Conservation (phyloP, 352 stramenopile species). For the Aphanomyces cochlioides region DNA sequence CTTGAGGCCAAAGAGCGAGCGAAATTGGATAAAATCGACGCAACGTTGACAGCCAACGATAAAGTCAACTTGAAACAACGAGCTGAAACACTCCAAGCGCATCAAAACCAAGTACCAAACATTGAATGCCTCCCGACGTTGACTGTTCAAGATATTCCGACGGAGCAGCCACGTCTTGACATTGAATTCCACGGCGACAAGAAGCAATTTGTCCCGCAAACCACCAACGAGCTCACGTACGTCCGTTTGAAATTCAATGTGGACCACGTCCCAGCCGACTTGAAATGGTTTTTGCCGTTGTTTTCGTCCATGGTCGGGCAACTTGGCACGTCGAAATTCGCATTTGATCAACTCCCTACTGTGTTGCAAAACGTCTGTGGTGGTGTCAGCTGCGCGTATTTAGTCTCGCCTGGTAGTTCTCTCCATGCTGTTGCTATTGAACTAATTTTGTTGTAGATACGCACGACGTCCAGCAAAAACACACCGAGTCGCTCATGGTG, state of each 20-base stretch:
- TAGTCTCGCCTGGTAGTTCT: slow-evolving; percentile 44
- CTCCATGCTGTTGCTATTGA: not conserved
- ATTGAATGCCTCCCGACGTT: slow-evolving; percentile 74
- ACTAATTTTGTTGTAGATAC: slow-evolving; percentile 10
- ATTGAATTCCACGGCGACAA: not conserved
- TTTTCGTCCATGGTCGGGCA: slow-evolving; percentile 69
- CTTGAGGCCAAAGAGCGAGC: slow-evolving; percentile 41
- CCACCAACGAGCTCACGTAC: slow-evolving; percentile 82
- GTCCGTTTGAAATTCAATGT: slow-evolving; percentile 54
- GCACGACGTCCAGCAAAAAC: not conserved
- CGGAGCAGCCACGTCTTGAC: slow-evolving; percentile 6
- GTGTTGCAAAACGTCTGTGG: slow-evolving; percentile 74
- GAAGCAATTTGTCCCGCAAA: slow-evolving; percentile 61
- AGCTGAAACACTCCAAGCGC: slow-evolving; percentile 43
- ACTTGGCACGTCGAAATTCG: slow-evolving; percentile 62
- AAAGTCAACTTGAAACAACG: slow-evolving; percentile 20
- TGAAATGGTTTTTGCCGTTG: slow-evolving; percentile 62
- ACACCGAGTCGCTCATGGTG: slow-evolving; percentile 52
- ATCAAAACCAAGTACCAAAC: slow-evolving; percentile 52
- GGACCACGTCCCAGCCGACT: slow-evolving; percentile 47
- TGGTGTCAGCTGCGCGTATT: slow-evolving; percentile 67
- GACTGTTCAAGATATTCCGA: slow-evolving; percentile 62
- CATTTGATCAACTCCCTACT: slow-evolving; percentile 65
- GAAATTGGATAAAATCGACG: not conserved
- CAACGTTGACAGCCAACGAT: not conserved